These are phyloP conservation scores for Flaveria trinervia DNA, from an alignment of 129 eudicot species.

Conservation along the genomic window DNA sequence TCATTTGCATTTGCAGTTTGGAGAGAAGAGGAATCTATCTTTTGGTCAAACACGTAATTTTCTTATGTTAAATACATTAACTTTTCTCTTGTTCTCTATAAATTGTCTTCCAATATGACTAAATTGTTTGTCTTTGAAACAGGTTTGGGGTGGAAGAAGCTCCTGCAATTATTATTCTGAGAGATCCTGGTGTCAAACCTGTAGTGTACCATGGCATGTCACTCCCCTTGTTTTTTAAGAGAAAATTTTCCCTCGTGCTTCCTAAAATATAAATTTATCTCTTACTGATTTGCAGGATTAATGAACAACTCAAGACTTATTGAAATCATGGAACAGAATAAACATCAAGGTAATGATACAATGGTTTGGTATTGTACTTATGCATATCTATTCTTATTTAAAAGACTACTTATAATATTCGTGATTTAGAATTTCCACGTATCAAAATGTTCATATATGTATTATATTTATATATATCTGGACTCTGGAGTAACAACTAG, in stretches of 20 bases:
- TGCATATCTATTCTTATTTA: not conserved
- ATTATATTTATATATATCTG: too few relatives aligned
- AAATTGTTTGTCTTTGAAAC: slow-evolving; percentile 22
- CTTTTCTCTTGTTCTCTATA: not conserved
- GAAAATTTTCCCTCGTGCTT: not conserved
- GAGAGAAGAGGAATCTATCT: slow-evolving; percentile 78
- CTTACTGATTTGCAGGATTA: slow-evolving; percentile 51
- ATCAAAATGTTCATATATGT: not conserved
- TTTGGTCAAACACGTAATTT: slow-evolving; percentile 78
- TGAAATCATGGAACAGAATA: slow-evolving; percentile 85
- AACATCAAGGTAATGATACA: slow-evolving; percentile 61
- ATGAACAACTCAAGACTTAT: slow-evolving; percentile 63
- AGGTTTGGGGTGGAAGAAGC: slow-evolving; percentile 97
- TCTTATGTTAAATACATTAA: not conserved
- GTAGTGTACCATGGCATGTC: slow-evolving; percentile 77
- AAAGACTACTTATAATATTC: not conserved
- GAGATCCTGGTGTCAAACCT: slow-evolving; percentile 92
- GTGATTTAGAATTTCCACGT: not conserved
- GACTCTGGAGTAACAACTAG: not conserved
- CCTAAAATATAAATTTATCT: not conserved
- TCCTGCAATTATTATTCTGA: slow-evolving; percentile 82
- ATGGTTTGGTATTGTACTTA: slow-evolving; percentile 5
- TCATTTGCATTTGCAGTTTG: slow-evolving; percentile 76
- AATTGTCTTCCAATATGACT: slow-evolving; percentile 3
- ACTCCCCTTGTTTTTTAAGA: not conserved